Conservation (phyloP, 192 early-diverging fungal genomes). For the Coemansia sp. region DNA sequence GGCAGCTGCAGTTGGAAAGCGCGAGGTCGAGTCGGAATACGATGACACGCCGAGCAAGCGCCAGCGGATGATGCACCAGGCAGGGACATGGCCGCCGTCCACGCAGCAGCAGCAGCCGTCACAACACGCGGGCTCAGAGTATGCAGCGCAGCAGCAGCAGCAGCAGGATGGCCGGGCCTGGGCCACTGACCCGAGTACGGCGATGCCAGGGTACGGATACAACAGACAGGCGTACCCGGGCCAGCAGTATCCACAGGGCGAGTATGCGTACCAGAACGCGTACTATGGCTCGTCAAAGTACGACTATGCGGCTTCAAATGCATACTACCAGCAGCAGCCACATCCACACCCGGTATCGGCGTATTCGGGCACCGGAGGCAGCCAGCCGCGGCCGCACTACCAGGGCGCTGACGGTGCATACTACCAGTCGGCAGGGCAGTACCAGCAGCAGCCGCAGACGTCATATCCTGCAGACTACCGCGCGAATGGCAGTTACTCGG, state of each 20-base stretch:
- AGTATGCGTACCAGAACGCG: slow-evolving; percentile 3
- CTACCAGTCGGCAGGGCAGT: slow-evolving; percentile 17
- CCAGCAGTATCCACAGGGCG: slow-evolving; percentile 1
- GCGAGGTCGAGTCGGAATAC: slow-evolving; percentile 7
- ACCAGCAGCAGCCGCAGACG: slow-evolving; percentile 6
- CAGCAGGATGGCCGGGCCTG: background rate
- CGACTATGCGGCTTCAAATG: slow-evolving; percentile 6
- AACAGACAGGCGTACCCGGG: background rate
- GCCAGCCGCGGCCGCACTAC: slow-evolving; percentile 12
- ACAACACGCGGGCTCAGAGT: background rate
- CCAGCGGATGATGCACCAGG: slow-evolving; percentile 33
- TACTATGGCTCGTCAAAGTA: slow-evolving; percentile 32
- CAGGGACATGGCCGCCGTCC: slow-evolving; percentile 18
- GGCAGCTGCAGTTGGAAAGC: slow-evolving; percentile 6
- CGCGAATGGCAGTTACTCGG: slow-evolving; percentile 11
- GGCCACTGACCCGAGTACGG: slow-evolving; percentile 3
- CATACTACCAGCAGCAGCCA: slow-evolving; percentile 13
- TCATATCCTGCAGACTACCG: slow-evolving; percentile 13
- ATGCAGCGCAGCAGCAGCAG: background rate
- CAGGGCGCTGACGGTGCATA: slow-evolving; percentile 11
- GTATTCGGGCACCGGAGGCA: background rate
- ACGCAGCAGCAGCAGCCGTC: slow-evolving; percentile 2
- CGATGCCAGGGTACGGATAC: slow-evolving; percentile 2
- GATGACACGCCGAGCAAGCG: slow-evolving; percentile 28
- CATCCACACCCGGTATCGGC: background rate